Evolutionary conservation across 2,329 filamentous ascomycete species (phyloP).

Genomic region (Fusarium floridanum): DNA sequence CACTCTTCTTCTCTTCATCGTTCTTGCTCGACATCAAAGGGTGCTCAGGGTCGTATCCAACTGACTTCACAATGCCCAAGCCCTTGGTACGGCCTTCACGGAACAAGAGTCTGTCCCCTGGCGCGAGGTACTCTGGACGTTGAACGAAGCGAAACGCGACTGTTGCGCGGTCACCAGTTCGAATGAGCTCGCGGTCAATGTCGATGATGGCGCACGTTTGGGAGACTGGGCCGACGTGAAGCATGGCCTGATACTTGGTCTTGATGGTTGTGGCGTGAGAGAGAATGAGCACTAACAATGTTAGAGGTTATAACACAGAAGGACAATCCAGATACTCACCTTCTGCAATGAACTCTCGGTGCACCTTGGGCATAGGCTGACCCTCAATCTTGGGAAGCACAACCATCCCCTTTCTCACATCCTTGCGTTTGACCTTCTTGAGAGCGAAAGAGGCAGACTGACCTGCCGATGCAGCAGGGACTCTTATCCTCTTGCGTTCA

Average conservation of each 20-base stretch:
- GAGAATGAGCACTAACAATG: constrained; percentile 81
- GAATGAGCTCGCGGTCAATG: constrained; percentile 94
- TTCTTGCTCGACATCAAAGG: constrained; percentile 53
- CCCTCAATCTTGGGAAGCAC: constrained; percentile 87
- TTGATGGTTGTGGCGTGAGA: constrained; percentile 98
- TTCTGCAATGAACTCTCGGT: constrained; percentile 83
- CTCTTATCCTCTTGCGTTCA: constrained; percentile 91
- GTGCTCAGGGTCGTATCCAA: constrained; percentile 83
- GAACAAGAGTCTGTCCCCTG: constrained; percentile 92
- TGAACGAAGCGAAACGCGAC: constrained; percentile 97
- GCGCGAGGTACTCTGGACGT: constrained; percentile 89
- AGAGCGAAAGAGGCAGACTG: constrained; percentile 94
- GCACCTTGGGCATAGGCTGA: constrained; percentile 76
- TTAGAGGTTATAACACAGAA: constrained; percentile 11
- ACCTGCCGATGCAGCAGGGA: constrained; percentile 88
- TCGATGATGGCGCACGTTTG: constrained; percentile 98
- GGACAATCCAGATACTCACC: constrained; percentile 57
- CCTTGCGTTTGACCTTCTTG: constrained; percentile 87
- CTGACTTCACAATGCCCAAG: constrained; percentile 89
- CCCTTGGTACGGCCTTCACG: constrained; percentile 96
- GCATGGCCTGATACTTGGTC: constrained; percentile 96
- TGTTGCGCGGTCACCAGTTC: constrained; percentile 92
- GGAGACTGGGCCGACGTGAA: constrained; percentile 93
- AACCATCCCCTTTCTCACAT: constrained; percentile 98
- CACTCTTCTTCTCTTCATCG: constrained; percentile 35